Conservation (phyloP, 306 rosid species). For the Cicer chorassanicum region DNA sequence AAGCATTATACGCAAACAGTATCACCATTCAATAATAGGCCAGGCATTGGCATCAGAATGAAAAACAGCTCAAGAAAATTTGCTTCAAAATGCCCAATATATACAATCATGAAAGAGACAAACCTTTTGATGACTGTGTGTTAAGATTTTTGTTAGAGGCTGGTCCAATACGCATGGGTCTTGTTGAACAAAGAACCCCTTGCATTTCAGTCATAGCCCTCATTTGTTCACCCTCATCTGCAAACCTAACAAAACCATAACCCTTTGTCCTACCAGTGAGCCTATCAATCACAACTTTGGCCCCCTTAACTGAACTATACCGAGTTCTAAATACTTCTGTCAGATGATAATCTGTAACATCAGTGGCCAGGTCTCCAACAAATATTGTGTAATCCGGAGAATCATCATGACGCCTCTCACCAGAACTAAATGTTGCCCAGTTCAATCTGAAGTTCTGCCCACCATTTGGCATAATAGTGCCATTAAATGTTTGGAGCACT, state of each 20-base stretch:
- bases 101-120: constrained; percentile 31
- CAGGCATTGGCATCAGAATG: background rate
- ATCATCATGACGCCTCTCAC: constrained; percentile 88
- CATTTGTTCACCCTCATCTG: constrained; percentile 81
- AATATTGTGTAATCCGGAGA: constrained; percentile 82
- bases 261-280: constrained; percentile 90
- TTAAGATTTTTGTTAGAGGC: constrained; percentile 89
- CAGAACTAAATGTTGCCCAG: constrained; percentile 87
- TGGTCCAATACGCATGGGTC: constrained; percentile 96
- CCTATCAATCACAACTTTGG: constrained; percentile 96
- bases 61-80: background rate
- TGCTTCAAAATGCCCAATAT: background rate
- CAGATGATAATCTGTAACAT: constrained; percentile 80
- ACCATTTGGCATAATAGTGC: constrained; percentile 86
- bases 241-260: constrained; percentile 93
- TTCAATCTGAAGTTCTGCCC: constrained; percentile 86
- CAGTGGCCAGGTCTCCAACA: constrained; percentile 94
- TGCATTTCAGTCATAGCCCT: constrained; percentile 97
- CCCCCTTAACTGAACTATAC: constrained; percentile 74
- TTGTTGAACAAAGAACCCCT: constrained; percentile 86
- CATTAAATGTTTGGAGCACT: constrained; percentile 73
- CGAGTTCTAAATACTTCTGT: constrained; percentile 70
- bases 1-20: constrained; percentile 18
- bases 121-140: constrained; percentile 83
- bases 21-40: constrained; percentile 4